Evolutionary conservation across 73 alveolate species (phyloP).

Genomic region (Effrenium voratum): DNA sequence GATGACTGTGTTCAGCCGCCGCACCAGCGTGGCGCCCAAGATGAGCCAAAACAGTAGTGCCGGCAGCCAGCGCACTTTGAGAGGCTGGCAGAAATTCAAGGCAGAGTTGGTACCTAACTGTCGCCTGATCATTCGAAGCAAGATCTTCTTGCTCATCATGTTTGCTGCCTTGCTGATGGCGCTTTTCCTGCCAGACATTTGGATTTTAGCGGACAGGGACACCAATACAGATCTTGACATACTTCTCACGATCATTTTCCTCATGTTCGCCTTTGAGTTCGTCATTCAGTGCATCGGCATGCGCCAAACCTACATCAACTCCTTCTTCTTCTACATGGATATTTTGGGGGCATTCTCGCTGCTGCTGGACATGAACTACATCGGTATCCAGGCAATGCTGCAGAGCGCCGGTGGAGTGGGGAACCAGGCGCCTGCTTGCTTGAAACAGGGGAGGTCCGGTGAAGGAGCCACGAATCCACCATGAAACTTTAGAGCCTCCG

Average conservation of each 20-base stretch:
- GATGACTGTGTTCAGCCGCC: too few species aligned
- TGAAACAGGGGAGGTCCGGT: too few species aligned
- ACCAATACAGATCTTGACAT: slow-evolving; percentile 45
- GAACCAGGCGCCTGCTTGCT: too few species aligned
- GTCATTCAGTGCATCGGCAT: slow-evolving; percentile 75
- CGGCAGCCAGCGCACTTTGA: background rate
- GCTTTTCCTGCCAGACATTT: slow-evolving; percentile 32
- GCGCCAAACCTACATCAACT: slow-evolving; percentile 54
- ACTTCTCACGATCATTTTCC: slow-evolving; percentile 32
- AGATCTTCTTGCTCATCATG: slow-evolving; percentile 32
- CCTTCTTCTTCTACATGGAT: slow-evolving; percentile 89
- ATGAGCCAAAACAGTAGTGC: background rate
- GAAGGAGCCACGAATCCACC: too few species aligned
- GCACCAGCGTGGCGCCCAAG: slow-evolving; percentile 28
- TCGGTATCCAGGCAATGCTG: slow-evolving; percentile 71
- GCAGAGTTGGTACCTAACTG: slow-evolving; percentile 38
- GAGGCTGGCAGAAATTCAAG: slow-evolving; percentile 25
- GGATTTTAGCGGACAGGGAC: slow-evolving; percentile 45
- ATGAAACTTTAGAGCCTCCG: too few species aligned
- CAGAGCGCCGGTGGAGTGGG: slow-evolving; percentile 61
- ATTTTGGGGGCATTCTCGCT: slow-evolving; percentile 63
- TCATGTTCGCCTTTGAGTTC: slow-evolving; percentile 69
- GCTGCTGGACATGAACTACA: slow-evolving; percentile 70
- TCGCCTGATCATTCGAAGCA: slow-evolving; percentile 56
- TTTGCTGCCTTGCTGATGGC: slow-evolving; percentile 25